Conservation (phyloP, 139 green algal genomes). For the Chlamydomonas applanata region DNA sequence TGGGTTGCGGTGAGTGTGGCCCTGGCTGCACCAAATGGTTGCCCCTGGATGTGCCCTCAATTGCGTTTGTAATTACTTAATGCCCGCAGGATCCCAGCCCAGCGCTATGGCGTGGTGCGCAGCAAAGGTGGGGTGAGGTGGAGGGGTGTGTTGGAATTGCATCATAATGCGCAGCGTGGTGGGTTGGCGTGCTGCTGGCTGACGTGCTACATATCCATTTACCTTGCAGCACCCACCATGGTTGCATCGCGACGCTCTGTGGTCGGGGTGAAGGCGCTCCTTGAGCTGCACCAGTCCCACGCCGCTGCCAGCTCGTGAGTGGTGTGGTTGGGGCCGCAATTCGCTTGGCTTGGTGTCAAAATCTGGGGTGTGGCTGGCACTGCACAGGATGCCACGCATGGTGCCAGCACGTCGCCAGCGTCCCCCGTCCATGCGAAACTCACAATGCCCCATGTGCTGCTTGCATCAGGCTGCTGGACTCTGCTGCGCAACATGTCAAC, state of each 20-base stretch:
- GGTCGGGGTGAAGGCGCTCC: neutral
- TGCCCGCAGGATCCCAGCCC: no score
- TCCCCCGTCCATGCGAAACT: neutral
- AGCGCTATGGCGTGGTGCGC: no score
- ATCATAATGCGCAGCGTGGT: neutral
- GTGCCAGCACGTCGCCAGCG: neutral
- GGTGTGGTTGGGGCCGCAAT: no score
- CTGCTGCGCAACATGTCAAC: conserved; percentile 17
- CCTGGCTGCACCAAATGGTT: neutral
- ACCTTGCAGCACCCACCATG: neutral
- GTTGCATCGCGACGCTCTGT: neutral
- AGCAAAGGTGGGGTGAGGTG: no score
- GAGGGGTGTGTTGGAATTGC: neutral
- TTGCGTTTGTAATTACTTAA: no score
- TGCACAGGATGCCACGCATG: neutral
- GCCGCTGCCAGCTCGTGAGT: conserved; percentile 5
- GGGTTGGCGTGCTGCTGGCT: no score
- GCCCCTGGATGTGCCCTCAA: no score
- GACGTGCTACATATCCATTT: neutral
- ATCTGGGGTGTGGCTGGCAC: neutral
- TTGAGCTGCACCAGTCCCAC: neutral
- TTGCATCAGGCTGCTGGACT: conserved; percentile 6
- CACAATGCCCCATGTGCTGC: neutral
- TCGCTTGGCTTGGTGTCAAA: neutral
- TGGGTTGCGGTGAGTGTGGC: no score